A percentile compares a stretch with the other conserved stretches of the same genome.
These are phyloP conservation scores for Candida maesae DNA, from an alignment of 805 yeast species.

Conservation along the genomic window DNA sequence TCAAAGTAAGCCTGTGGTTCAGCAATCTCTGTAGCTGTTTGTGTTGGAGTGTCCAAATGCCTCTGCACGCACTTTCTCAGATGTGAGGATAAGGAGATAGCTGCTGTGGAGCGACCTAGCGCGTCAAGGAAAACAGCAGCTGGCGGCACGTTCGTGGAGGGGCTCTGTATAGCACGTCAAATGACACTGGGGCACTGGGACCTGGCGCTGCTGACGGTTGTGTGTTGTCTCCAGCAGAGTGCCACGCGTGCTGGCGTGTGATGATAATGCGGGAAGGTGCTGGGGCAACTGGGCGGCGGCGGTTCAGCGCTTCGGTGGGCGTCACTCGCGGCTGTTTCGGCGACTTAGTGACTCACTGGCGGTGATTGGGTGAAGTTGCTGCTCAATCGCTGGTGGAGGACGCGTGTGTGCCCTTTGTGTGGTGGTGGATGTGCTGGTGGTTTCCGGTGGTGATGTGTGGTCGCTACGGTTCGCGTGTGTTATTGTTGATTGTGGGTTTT, in stretches of 20 bases:
- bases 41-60: neutral
- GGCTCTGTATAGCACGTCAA: too few relatives aligned
- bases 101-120: neutral
- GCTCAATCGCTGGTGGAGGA: constrained; percentile 3
- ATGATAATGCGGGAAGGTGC: constrained; percentile 4
- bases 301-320: neutral
- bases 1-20: too few relatives aligned
- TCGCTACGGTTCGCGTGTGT: constrained; percentile 16
- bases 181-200: too few relatives aligned
- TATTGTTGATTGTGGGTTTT: constrained; percentile 10
- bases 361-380: too few relatives aligned
- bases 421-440: constrained; percentile 5
- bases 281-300: constrained; percentile 2
- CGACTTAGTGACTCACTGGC: neutral
- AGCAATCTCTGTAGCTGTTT: too few relatives aligned
- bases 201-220: neutral
- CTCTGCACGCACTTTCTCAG: neutral
- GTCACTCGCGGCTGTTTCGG: neutral
- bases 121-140: neutral
- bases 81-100: neutral
- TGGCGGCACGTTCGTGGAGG: too few relatives aligned
- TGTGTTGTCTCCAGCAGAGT: neutral
- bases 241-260: constrained; percentile 7
- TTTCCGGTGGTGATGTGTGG: constrained; percentile 9
- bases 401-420: neutral